These are phyloP conservation scores for Fusarium sp. DNA, from an alignment of 2,329 filamentous ascomycete genomes.

Conservation along the genomic window DNA sequence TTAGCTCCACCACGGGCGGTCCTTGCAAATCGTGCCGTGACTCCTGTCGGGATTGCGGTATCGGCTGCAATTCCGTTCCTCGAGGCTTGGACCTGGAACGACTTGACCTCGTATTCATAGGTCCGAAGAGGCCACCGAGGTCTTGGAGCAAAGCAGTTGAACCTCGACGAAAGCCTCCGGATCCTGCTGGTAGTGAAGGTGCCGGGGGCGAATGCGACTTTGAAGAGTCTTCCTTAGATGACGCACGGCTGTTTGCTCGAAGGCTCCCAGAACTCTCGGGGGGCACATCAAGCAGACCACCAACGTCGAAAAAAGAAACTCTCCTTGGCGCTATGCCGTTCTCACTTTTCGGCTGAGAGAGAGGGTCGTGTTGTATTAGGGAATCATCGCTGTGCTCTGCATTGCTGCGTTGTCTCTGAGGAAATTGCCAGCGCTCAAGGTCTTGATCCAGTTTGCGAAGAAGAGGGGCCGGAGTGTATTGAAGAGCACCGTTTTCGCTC, in stretches of 20 bases:
- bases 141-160: conserved; percentile 68
- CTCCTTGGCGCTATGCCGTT: conserved; percentile 41
- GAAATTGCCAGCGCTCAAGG: conserved; percentile 59
- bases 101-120: conserved; percentile 47
- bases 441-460: conserved; percentile 44
- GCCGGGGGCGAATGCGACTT: conserved; percentile 50
- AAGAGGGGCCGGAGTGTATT: conserved; percentile 49
- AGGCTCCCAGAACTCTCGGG: conserved; percentile 45
- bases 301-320: conserved; percentile 86
- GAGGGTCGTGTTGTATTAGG: conserved; percentile 48
- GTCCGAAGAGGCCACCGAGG: conserved; percentile 61
- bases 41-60: conserved; percentile 53
- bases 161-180: conserved; percentile 58
- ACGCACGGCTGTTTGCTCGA: conserved; percentile 53
- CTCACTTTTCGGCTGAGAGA: conserved; percentile 41
- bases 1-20: conserved; percentile 46
- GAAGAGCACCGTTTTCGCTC: conserved; percentile 42
- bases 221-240: conserved; percentile 51
- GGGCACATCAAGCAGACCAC: conserved; percentile 71
- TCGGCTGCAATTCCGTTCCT: conserved; percentile 56
- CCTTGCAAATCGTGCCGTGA: conserved; percentile 43
- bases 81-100: conserved; percentile 45
- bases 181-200: conserved; percentile 55
- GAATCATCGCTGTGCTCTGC: conserved; percentile 56
- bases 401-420: conserved; percentile 50